phyloP scores from a whole-genome alignment of 23 red algal genomes.

The Gracilaria caudata region DNA sequence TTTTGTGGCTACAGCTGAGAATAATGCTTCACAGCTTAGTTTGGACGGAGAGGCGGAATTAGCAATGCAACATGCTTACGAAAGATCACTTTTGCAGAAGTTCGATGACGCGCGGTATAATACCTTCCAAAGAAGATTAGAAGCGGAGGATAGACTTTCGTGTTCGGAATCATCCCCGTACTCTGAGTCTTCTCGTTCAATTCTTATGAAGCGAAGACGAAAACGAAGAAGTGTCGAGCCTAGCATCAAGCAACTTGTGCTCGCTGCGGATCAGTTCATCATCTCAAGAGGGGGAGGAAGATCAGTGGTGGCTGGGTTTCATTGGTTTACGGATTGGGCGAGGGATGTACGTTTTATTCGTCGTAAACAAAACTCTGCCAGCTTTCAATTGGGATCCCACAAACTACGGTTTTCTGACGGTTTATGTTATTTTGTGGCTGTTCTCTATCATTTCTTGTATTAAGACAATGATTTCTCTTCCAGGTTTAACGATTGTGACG shows the following conservation, averaged over 20 bases:
- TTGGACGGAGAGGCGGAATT: constrained; percentile 60
- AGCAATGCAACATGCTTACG: constrained; percentile 64
- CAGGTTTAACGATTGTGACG: constrained; percentile 62
- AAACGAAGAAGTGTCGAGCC: constrained; percentile 53
- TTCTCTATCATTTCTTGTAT: neutral
- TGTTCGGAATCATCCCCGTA: constrained; percentile 30
- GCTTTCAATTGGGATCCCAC: neutral
- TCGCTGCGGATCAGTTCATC: constrained; percentile 69
- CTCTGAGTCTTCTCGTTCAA: constrained; percentile 17
- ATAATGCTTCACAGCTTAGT: constrained; percentile 29
- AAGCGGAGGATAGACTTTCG: constrained; percentile 25
- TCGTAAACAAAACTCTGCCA: neutral
- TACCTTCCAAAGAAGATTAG: constrained; percentile 27
- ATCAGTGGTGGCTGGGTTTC: constrained; percentile 70
- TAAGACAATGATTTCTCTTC: constrained; percentile 64
- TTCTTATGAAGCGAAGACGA: constrained; percentile 20
- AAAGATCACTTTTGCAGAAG: constrained; percentile 70
- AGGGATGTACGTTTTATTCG: constrained; percentile 52
- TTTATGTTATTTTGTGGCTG: neutral
- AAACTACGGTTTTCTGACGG: neutral
- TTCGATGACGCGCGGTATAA: constrained; percentile 48
- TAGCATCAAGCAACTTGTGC: constrained; percentile 55
- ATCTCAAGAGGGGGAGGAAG: constrained; percentile 61
- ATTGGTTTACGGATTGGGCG: constrained; percentile 71
- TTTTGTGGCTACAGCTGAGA: constrained; percentile 60